phyloP scores from a whole-genome alignment of 257 asterid species.

The Plantago ovata region DNA sequence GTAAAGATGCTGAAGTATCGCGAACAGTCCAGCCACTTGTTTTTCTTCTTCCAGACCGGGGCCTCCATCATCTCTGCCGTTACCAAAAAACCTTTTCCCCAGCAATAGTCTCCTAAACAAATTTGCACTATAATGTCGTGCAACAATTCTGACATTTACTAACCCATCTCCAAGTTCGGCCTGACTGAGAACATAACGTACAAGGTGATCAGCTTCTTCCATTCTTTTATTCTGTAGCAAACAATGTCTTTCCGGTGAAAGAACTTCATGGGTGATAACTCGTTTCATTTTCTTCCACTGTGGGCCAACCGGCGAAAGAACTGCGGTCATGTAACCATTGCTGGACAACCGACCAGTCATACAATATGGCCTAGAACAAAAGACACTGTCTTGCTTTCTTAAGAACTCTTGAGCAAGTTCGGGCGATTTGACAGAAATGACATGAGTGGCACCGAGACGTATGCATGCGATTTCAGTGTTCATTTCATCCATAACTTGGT shows the following conservation, averaged over 20 bases:
- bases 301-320: background rate
- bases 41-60: background rate
- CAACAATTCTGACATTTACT: background rate
- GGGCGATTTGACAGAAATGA: background rate
- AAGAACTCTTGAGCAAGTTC: background rate
- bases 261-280: background rate
- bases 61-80: background rate
- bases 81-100: background rate
- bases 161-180: background rate
- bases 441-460: background rate
- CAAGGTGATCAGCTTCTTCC: background rate
- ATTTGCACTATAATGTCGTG: slow-evolving; percentile 1
- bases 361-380: background rate
- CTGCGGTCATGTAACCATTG: background rate
- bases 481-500: too few relatives aligned
- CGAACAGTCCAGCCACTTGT: background rate
- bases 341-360: background rate
- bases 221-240: background rate
- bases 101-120: background rate
- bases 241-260: background rate
- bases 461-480: too few relatives aligned
- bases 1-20: background rate
- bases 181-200: background rate
- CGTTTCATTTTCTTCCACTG: slow-evolving; percentile 1
- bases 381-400: background rate